Conservation (phyloP, 305 asterid genomes). For the Plantago lanceolata region DNA sequence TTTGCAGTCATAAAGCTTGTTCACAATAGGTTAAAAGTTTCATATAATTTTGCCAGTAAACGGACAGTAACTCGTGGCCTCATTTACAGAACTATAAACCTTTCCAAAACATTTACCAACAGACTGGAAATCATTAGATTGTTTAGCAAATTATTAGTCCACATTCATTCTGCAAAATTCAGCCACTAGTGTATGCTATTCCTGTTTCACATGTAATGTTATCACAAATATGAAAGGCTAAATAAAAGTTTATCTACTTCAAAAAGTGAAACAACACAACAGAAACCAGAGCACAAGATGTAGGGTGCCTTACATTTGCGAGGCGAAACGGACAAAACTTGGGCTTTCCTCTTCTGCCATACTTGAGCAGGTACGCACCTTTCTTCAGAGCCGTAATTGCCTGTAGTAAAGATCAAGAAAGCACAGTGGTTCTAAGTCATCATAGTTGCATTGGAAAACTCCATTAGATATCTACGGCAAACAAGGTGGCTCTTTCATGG, state of each 20-base stretch:
- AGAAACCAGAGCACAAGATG: constrained; percentile 19
- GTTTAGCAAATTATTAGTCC: not conserved
- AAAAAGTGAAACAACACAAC: constrained; percentile 17
- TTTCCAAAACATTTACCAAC: too few species aligned
- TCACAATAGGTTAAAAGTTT: not conserved
- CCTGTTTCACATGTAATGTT: not conserved
- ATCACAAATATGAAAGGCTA: constrained; percentile 19
- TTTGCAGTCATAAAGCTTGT: not conserved
- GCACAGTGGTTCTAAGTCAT: not conserved
- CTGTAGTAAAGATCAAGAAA: constrained; percentile 43
- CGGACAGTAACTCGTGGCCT: not conserved
- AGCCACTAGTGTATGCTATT: not conserved
- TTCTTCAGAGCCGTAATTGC: constrained; percentile 87
- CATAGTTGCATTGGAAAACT: not conserved
- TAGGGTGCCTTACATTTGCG: constrained; percentile 61
- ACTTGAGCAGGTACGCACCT: constrained; percentile 87
- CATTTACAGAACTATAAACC: not conserved
- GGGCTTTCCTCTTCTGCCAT: constrained; percentile 97
- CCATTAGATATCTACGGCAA: not conserved
- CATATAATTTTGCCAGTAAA: not conserved
- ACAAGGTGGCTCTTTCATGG: not conserved
- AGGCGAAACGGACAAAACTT: constrained; percentile 92
- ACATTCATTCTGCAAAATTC: not conserved
- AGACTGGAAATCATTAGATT: not conserved
- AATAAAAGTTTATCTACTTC: not conserved